A percentile compares a stretch with the other conserved stretches of the same genome.
phyloP scores from a whole-genome alignment of 306 rosid species.

The Fragaria ananassa region DNA sequence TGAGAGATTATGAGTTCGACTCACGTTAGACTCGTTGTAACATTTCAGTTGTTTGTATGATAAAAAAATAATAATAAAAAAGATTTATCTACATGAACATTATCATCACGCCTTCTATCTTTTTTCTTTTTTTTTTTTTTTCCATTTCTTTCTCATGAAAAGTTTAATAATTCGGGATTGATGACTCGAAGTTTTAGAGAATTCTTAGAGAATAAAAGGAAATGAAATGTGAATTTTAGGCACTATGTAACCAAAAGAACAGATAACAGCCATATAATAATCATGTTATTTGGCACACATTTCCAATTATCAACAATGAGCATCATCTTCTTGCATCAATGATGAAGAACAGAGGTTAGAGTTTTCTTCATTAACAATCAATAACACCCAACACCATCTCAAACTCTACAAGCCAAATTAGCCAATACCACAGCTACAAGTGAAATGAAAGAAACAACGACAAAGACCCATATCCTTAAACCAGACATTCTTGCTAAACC shows the following conservation, averaged over 20 bases:
- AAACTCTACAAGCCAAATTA: constrained; percentile 46
- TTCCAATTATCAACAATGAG: constrained; percentile 24
- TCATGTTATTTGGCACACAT: neutral
- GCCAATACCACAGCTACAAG: constrained; percentile 27
- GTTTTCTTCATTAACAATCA: constrained; percentile 42
- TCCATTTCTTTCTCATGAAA: no score
- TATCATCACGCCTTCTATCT: no score
- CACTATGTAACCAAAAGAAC: neutral
- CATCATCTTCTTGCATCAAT: constrained; percentile 32
- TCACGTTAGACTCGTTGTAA: no score
- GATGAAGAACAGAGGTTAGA: constrained; percentile 45
- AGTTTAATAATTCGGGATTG: no score
- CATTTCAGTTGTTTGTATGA: no score
- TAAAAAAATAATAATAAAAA: no score
- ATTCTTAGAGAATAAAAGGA: no score
- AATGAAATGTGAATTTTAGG: neutral
- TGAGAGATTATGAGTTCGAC: no score
- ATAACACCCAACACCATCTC: constrained; percentile 33
- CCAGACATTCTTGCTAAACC: constrained; percentile 10
- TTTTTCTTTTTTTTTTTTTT: no score
- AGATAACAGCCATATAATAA: neutral
- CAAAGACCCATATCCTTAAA: constrained; percentile 43
- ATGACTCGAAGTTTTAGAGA: no score
- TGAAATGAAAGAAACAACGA: constrained; percentile 6
- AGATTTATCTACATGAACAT: no score